Evolutionary conservation across 441 rosid genomes (phyloP).

Genomic region (Kokia cookei): DNA sequence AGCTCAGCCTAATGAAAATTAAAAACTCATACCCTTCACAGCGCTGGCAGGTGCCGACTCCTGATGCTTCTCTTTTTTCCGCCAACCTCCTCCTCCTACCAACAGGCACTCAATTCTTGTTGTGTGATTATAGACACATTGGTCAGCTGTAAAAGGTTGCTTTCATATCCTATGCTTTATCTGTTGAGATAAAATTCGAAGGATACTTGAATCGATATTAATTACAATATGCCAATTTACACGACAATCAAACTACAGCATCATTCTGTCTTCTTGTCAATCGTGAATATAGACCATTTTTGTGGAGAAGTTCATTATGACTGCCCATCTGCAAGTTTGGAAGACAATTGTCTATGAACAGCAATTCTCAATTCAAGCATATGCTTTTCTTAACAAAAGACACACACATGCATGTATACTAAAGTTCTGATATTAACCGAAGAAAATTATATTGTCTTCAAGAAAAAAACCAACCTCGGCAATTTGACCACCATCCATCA

Average conservation of each 20-base stretch:
- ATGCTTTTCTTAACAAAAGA: background rate
- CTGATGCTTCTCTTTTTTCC: background rate
- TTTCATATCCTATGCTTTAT: background rate
- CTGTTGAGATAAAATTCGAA: background rate
- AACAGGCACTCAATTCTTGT: background rate
- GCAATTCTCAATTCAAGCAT: background rate
- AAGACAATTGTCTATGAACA: background rate
- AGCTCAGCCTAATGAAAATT: background rate
- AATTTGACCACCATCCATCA: slow-evolving; percentile 72
- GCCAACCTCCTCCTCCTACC: background rate
- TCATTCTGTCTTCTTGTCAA: slow-evolving; percentile 83
- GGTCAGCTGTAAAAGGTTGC: slow-evolving; percentile 14
- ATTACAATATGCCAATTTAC: background rate
- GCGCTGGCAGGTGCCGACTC: background rate
- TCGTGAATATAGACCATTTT: slow-evolving; percentile 74
- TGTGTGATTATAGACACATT: background rate
- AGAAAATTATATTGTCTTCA: background rate
- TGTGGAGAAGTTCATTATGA: slow-evolving; percentile 67
- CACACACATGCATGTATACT: background rate
- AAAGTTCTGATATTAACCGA: background rate
- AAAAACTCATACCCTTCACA: background rate
- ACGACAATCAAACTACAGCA: slow-evolving; percentile 49
- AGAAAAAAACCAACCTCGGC: slow-evolving; percentile 51
- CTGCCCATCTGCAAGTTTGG: slow-evolving; percentile 54
- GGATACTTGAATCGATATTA: background rate